phyloP scores from a whole-genome alignment of 208 protist genomes.

The Leishmania major region DNA sequence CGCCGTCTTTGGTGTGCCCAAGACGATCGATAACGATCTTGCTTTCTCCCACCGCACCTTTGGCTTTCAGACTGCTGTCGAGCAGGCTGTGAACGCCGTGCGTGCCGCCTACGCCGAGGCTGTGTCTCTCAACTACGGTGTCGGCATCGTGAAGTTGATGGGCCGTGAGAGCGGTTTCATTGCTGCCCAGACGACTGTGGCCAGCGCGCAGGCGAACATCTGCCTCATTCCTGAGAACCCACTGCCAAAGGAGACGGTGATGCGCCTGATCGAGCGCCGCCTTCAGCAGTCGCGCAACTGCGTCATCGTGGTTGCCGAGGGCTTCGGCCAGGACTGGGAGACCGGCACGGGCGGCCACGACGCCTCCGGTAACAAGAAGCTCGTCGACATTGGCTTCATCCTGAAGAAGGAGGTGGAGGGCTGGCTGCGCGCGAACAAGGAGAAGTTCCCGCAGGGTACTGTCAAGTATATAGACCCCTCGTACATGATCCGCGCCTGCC shows the following conservation, averaged over 20 bases:
- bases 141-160: constrained; percentile 97
- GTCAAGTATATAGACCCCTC: constrained; percentile 97
- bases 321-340: constrained; percentile 91
- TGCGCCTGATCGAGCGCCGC: constrained; percentile 83
- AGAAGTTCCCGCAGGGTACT: constrained; percentile 65
- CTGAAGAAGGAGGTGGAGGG: constrained; percentile 87
- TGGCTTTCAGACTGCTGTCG: constrained; percentile 95
- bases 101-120: constrained; percentile 93
- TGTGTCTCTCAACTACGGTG: constrained; percentile 84
- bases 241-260: constrained; percentile 80
- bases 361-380: constrained; percentile 93
- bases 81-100: constrained; percentile 87
- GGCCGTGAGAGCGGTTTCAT: constrained; percentile 95
- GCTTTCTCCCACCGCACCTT: constrained; percentile 94
- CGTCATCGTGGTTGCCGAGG: constrained; percentile 96
- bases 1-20: constrained; percentile 93
- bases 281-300: constrained; percentile 79
- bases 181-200: constrained; percentile 90
- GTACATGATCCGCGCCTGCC: constrained; percentile 95
- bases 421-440: constrained; percentile 76
- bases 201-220: constrained; percentile 91
- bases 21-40: constrained; percentile 97
- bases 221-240: constrained; percentile 93
- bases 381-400: constrained; percentile 91
- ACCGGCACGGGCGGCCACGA: constrained; percentile 70